These are phyloP conservation scores for Aspergillus sp. DNA, from an alignment of 2,329 filamentous ascomycete genomes.

Conservation along the genomic window DNA sequence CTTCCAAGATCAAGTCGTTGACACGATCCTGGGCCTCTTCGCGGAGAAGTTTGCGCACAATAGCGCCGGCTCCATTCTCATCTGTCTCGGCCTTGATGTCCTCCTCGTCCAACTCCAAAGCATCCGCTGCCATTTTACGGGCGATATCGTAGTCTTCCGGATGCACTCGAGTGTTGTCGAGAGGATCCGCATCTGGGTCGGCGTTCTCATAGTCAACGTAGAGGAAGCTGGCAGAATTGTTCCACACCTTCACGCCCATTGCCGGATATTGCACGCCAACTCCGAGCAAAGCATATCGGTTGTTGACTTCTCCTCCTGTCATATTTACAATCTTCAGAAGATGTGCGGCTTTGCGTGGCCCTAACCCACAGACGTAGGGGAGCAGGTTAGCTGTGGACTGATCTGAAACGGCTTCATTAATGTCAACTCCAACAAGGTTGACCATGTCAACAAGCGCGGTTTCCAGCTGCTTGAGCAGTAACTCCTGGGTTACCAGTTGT, in stretches of 20 bases:
- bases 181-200: slow-evolving; percentile 81
- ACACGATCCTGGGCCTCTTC: slow-evolving; percentile 93
- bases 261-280: slow-evolving; percentile 81
- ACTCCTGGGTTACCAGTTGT: slow-evolving; percentile 83
- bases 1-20: slow-evolving; percentile 93
- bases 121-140: slow-evolving; percentile 97
- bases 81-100: slow-evolving; percentile 94
- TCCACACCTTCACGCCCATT: slow-evolving; percentile 89
- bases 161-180: slow-evolving; percentile 96
- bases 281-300: slow-evolving; percentile 84
- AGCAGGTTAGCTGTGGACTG: slow-evolving; percentile 82
- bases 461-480: slow-evolving; percentile 83
- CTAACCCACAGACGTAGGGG: slow-evolving; percentile 88
- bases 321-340: slow-evolving; percentile 88
- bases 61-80: slow-evolving; percentile 84
- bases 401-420: slow-evolving; percentile 87
- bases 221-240: slow-evolving; percentile 95
- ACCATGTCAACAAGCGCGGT: slow-evolving; percentile 99
- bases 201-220: slow-evolving; percentile 86
- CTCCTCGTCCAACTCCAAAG: slow-evolving; percentile 93
- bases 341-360: slow-evolving; percentile 85
- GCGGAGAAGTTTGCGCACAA: slow-evolving; percentile 92
- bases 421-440: slow-evolving; percentile 92
- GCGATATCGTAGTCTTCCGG: slow-evolving; percentile 98
- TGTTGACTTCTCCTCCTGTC: slow-evolving; percentile 84